These are phyloP conservation scores for Aurinia saxatilis DNA, from an alignment of 345 rosid genomes.

Conservation along the genomic window DNA sequence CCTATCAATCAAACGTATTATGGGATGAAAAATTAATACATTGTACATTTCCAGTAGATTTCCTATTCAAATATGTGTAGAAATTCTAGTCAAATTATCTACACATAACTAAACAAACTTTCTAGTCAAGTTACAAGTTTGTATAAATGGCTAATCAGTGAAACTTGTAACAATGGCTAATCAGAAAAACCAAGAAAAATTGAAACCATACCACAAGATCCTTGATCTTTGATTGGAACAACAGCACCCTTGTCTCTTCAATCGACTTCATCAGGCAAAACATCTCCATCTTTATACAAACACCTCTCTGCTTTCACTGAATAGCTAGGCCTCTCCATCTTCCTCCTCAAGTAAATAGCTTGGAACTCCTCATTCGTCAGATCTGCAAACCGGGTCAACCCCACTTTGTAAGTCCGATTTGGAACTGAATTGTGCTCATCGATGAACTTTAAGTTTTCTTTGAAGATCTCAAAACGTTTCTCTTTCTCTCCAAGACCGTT, in stretches of 20 bases:
- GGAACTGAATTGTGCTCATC: constrained; percentile 46
- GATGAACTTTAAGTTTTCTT: constrained; percentile 50
- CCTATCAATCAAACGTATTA: constrained; percentile 33
- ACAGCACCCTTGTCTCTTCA: constrained; percentile 52
- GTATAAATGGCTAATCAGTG: no score
- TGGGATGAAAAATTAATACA: no score
- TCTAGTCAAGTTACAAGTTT: no score
- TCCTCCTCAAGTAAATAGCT: constrained; percentile 37
- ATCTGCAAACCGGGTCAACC: constrained; percentile 66
- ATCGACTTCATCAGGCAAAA: constrained; percentile 38
- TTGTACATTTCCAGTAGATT: no score
- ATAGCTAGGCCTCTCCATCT: constrained; percentile 8
- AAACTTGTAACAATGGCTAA: no score
- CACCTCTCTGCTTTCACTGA: constrained; percentile 26
- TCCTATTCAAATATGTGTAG: no score
- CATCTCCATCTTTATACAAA: constrained; percentile 22
- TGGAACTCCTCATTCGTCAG: constrained; percentile 58
- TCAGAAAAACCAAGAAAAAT: not conserved
- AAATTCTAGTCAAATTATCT: no score
- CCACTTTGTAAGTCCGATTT: constrained; percentile 39
- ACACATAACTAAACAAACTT: no score
- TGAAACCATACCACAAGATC: constrained; percentile 39
- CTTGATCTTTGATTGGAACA: constrained; percentile 41
- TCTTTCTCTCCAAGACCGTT: constrained; percentile 63
- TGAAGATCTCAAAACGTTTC: constrained; percentile 53